Percentiles rank a stretch among this genome's conserved stretches.
These are phyloP conservation scores for Danielia reshetovae DNA, from an alignment of 805 yeast genomes.

Conservation along the genomic window DNA sequence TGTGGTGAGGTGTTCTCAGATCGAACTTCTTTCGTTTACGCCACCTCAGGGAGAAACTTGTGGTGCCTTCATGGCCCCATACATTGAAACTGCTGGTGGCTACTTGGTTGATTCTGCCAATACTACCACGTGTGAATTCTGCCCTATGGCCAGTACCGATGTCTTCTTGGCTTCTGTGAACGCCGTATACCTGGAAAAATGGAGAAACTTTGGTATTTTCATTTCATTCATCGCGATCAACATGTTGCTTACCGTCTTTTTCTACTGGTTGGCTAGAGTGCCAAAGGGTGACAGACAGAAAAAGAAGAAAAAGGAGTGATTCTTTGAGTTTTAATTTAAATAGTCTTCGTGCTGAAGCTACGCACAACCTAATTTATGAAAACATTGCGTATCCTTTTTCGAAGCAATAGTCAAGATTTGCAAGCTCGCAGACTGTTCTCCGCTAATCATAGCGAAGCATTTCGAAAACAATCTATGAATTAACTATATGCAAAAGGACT, in stretches of 20 bases:
- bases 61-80: conserved; percentile 46
- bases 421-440: too few species aligned
- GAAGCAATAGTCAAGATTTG: too few species aligned
- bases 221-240: conserved; percentile 43
- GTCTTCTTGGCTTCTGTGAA: conserved; percentile 47
- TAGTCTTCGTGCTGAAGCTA: too few species aligned
- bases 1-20: conserved; percentile 43
- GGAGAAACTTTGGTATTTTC: conserved; percentile 65
- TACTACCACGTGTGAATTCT: conserved; percentile 51
- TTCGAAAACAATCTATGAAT: too few species aligned
- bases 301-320: too few species aligned
- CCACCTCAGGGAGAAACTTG: conserved; percentile 63
- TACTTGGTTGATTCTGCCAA: conserved; percentile 53
- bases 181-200: conserved; percentile 47
- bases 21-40: conserved; percentile 25
- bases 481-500: conserved; percentile 4
- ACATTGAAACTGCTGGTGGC: conserved; percentile 45
- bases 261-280: conserved; percentile 68
- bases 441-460: too few species aligned
- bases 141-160: conserved; percentile 57
- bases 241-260: conserved; percentile 25
- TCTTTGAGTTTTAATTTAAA: too few species aligned
- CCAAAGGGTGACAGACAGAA: conserved; percentile 55
- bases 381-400: too few species aligned
- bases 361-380: too few species aligned